Base-by-base conservation (phyloP, 768 basidiomycete species). In the Cystofilobasidium capitatum region DNA sequence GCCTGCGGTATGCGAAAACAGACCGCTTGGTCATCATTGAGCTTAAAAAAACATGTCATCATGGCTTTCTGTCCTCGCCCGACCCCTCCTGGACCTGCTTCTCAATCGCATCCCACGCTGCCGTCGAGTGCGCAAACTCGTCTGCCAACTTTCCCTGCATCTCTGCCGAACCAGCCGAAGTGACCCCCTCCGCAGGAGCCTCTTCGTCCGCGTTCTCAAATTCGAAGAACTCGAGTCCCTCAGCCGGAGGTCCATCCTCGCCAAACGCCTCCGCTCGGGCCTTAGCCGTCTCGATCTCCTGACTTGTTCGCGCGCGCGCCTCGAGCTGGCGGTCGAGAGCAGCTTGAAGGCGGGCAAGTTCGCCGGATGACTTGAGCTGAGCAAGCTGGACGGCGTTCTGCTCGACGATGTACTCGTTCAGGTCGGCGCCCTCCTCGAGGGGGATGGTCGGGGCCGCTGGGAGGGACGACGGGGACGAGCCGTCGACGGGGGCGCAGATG, bases 381-480 rank as follows among this genome's bases (percentile, higher is more conserved):
- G 35, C 35, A 2, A 61, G 39, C 39, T 39, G 24, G 31, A 3
- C 8, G 10, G 14, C 22, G 37, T 61, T 61, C 59, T 17, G 20
- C 24, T 7, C 14, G 8, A 39, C 59, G 14, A 42, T 45, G 37
- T 61, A 61, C 0, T 35, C 39, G 44, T 61, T 39, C 44, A 66
- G 65, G 33, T 60, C 58, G 12, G 6, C 9, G 26, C 65, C 65
- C 35, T 66, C 57, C 17, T 42, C 44, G 45, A 66, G 59, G 22
- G 65, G 65, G 58, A 66, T 49, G 33, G 65, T 9, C 2, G 40
- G 29, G 13, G 26, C n/a, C 6, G 58, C 60, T 35, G 44, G 37
- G 37, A 22, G 37, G 8, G 36, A 26, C 37, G 14, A 36, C 37
- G 49, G 62, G n/a, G 39, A 36, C 37, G 49, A 6, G 9, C 49